phyloP scores from a whole-genome alignment of 1,284 basidiomycete species.

The Bjerkandera adusta region DNA sequence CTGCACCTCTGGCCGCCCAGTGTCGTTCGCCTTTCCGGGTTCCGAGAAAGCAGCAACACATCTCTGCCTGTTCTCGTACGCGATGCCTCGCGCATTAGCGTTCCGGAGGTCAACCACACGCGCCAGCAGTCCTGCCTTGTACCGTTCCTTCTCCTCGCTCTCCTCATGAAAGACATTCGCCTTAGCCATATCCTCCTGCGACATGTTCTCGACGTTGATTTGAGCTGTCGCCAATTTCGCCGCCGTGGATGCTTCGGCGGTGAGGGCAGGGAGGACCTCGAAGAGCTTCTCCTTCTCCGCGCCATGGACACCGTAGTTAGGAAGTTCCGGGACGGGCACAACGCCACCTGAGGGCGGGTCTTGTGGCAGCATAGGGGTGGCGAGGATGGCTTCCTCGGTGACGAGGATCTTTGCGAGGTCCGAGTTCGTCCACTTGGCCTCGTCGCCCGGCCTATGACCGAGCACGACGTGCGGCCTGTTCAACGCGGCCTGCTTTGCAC shows the following conservation, averaged over 20 bases:
- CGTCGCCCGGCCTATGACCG: slow-evolving; percentile 62
- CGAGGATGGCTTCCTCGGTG: slow-evolving; percentile 47
- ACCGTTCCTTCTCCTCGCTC: slow-evolving; percentile 40
- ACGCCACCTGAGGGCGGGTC: slow-evolving; percentile 11
- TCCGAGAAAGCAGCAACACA: slow-evolving; percentile 82
- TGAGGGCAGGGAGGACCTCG: slow-evolving; percentile 51
- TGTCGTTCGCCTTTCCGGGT: slow-evolving; percentile 65
- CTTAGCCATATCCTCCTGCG: slow-evolving; percentile 7
- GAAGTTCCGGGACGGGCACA: slow-evolving; percentile 40
- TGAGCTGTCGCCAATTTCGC: neutral
- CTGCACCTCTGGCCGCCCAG: slow-evolving; percentile 87
- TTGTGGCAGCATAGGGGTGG: slow-evolving; percentile 22
- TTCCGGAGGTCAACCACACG: slow-evolving; percentile 83
- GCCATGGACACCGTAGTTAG: slow-evolving; percentile 63
- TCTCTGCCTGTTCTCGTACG: slow-evolving; percentile 82
- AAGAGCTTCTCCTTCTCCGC: slow-evolving; percentile 58
- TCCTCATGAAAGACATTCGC: slow-evolving; percentile 20
- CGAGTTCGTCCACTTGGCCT: slow-evolving; percentile 61
- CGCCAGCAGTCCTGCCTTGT: slow-evolving; percentile 66
- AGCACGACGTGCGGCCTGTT: slow-evolving; percentile 69
- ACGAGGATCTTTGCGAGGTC: slow-evolving; percentile 65
- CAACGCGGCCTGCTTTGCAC: slow-evolving; percentile 38
- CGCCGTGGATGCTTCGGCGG: slow-evolving; percentile 27
- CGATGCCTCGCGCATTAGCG: slow-evolving; percentile 81
- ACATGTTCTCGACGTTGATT: neutral